Percentiles rank a stretch among this genome's conserved stretches.
phyloP scores from a whole-genome alignment of 768 basidiomycete species.

The Panaeolus cyanescens region DNA sequence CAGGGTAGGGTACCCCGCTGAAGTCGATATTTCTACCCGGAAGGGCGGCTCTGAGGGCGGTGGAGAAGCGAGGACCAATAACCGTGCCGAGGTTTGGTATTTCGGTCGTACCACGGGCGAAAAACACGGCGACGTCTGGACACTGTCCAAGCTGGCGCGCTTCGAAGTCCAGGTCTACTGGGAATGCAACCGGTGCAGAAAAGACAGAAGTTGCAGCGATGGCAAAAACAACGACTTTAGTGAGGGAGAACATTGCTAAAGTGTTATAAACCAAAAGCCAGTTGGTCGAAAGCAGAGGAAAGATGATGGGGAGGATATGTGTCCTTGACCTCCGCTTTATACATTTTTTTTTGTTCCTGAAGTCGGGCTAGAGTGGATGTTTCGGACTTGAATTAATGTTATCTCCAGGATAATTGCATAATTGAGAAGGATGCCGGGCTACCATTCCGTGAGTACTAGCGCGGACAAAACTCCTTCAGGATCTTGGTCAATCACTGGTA shows the following conservation, averaged over 20 bases:
- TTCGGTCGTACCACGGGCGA: constrained; percentile 18
- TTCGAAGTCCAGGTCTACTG: background rate
- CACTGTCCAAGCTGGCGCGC: background rate
- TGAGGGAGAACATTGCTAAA: background rate
- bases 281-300: background rate
- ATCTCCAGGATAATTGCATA: no score
- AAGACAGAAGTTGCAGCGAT: background rate
- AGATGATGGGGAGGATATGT: background rate
- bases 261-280: background rate
- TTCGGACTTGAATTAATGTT: no score
- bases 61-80: constrained; percentile 13
- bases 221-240: background rate
- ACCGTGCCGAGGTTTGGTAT: constrained; percentile 12
- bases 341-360: background rate
- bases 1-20: constrained; percentile 13
- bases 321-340: background rate
- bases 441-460: no score
- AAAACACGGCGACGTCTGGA: constrained; percentile 8
- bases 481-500: no score
- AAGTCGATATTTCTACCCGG: constrained; percentile 6
- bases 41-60: constrained; percentile 8
- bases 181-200: background rate
- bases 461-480: no score
- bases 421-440: no score
- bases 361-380: no score